phyloP scores from a whole-genome alignment of 164 flowering plant genomes.

The Berberis vulgaris region DNA sequence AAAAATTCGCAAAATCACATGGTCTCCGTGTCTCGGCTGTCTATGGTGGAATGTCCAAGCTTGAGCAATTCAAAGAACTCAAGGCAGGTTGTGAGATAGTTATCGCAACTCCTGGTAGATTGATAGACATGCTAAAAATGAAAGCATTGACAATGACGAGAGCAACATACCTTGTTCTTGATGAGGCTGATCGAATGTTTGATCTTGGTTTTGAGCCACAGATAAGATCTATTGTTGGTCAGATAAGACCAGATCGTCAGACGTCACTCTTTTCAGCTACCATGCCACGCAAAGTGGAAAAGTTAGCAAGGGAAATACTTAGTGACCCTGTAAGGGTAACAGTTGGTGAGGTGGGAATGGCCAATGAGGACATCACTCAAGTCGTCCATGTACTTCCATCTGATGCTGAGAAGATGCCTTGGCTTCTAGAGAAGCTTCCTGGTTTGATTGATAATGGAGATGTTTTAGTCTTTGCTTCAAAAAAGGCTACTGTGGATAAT shows the following conservation, averaged over 20 bases:
- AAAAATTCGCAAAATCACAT: slow-evolving; percentile 78
- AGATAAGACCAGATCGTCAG: slow-evolving; percentile 93
- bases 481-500: slow-evolving; percentile 84
- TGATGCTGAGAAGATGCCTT: slow-evolving; percentile 78
- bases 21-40: slow-evolving; percentile 90
- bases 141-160: slow-evolving; percentile 82
- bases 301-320: slow-evolving; percentile 83
- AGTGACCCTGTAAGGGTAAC: slow-evolving; percentile 82
- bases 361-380: slow-evolving; percentile 94
- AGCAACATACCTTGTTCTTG: slow-evolving; percentile 89
- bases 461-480: slow-evolving; percentile 85
- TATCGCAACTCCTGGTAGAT: slow-evolving; percentile 94
- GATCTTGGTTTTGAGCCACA: slow-evolving; percentile 99
- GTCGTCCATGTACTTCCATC: slow-evolving; percentile 76
- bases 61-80: slow-evolving; percentile 97
- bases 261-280: slow-evolving; percentile 96
- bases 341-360: slow-evolving; percentile 92
- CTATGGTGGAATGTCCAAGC: slow-evolving; percentile 97
- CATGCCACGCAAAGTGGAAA: slow-evolving; percentile 89
- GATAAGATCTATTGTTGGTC: slow-evolving; percentile 89
- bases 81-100: slow-evolving; percentile 96
- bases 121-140: slow-evolving; percentile 95
- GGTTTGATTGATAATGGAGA: slow-evolving; percentile 87
- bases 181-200: slow-evolving; percentile 99
- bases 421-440: slow-evolving; percentile 90